phyloP scores from a whole-genome alignment of 495 filamentous ascomycete species.

The Chlorociboria aeruginascens region DNA sequence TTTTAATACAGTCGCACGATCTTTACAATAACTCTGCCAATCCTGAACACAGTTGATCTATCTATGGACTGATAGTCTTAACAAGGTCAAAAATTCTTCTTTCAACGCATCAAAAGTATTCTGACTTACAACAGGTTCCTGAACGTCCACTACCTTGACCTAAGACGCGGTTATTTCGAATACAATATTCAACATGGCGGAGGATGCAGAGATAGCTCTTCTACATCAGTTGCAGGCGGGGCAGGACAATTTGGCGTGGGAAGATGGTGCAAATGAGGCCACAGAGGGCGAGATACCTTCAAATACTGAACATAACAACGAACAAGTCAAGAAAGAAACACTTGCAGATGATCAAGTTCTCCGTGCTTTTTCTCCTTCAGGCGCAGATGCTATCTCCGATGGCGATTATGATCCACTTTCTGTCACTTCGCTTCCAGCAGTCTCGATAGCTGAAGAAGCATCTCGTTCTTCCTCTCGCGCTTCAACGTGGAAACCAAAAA shows the following conservation, averaged over 20 bases:
- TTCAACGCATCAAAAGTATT: background rate
- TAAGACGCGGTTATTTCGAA: background rate
- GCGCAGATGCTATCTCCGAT: constrained; percentile 26
- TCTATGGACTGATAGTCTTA: too few relatives aligned
- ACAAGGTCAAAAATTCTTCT: too few relatives aligned
- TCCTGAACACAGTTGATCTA: too few relatives aligned
- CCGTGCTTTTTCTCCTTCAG: constrained; percentile 32
- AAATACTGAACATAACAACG: constrained; percentile 41
- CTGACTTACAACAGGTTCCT: too few relatives aligned
- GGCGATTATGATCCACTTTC: constrained; percentile 36
- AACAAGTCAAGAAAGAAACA: constrained; percentile 27
- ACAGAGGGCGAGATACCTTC: constrained; percentile 34
- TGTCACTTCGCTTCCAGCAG: constrained; percentile 11
- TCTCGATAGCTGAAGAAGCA: constrained; percentile 25
- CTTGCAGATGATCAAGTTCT: constrained; percentile 30
- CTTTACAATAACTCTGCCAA: too few relatives aligned
- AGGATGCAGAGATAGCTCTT: constrained; percentile 51
- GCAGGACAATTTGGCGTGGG: constrained; percentile 40
- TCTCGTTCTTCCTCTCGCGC: constrained; percentile 25
- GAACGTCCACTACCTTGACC: too few relatives aligned
- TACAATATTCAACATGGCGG: constrained; percentile 34
- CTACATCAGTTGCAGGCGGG: constrained; percentile 22
- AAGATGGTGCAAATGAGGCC: constrained; percentile 27
- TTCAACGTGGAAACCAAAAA: constrained; percentile 48
- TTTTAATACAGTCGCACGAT: too few relatives aligned